phyloP scores from a whole-genome alignment of 2,329 filamentous ascomycete genomes.

The Colletotrichum sublineola region DNA sequence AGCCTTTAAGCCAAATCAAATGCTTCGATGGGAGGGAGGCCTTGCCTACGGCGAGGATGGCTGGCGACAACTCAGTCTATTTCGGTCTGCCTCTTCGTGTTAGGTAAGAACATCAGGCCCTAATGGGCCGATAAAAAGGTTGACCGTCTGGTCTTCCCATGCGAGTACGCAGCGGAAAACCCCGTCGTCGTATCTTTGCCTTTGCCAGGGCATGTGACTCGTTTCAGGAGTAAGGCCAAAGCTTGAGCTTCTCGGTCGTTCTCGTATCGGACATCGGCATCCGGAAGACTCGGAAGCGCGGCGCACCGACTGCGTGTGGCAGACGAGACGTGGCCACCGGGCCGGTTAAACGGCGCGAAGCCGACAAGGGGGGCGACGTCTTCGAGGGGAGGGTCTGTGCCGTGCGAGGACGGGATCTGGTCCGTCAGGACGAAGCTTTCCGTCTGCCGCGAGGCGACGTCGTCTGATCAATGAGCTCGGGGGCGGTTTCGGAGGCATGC shows the following conservation, averaged over 20 bases:
- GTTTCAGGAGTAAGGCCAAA: conserved; percentile 35
- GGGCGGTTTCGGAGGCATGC: not conserved
- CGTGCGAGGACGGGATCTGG: not conserved
- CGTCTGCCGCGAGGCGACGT: conserved; percentile 6
- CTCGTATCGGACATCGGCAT: conserved; percentile 2
- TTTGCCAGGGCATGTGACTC: not conserved
- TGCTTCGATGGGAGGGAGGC: not conserved
- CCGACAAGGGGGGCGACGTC: conserved; percentile 20
- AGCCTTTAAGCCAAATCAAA: not conserved
- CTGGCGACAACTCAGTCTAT: not conserved
- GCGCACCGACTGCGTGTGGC: not conserved
- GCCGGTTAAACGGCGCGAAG: conserved; percentile 8
- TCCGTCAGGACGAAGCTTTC: not conserved
- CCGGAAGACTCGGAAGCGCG: conserved; percentile 15
- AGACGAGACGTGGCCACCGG: not conserved
- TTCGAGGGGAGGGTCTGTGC: not conserved
- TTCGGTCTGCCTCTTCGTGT: not conserved
- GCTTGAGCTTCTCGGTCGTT: conserved; percentile 31
- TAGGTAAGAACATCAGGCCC: conserved; percentile 6
- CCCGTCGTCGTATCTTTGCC: conserved; percentile 11
- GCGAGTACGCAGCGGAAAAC: conserved; percentile 23
- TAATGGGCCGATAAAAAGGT: conserved; percentile 29
- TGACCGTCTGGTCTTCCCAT: conserved; percentile 14
- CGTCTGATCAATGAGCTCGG: conserved; percentile 10
- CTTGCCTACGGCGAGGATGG: not conserved